Conservation (phyloP, 2,329 filamentous ascomycete genomes). For the Podosphaera leucotricha region DNA sequence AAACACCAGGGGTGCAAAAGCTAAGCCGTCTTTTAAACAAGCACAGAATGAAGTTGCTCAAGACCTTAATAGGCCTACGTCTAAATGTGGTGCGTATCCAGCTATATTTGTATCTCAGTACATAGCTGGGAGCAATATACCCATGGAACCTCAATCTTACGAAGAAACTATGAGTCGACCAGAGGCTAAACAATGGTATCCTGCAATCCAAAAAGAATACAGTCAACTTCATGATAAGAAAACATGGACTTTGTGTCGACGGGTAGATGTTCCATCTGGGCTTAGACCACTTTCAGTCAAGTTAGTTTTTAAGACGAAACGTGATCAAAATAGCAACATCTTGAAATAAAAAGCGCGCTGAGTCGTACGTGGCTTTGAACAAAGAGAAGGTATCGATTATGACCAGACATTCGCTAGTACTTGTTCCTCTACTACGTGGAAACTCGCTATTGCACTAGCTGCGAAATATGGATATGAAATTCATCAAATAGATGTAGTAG, state of each 20-base stretch:
- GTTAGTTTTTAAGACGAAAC: too few species aligned
- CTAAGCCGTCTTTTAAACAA: background rate
- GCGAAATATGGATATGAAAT: too few species aligned
- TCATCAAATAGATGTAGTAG: too few species aligned
- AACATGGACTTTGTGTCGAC: background rate
- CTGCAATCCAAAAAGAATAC: background rate
- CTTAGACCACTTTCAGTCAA: background rate
- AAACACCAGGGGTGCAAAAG: background rate
- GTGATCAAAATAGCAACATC: too few species aligned
- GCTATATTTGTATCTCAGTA: background rate
- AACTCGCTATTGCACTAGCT: too few species aligned
- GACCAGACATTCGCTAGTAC: too few species aligned
- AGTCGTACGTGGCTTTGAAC: too few species aligned
- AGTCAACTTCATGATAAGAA: background rate
- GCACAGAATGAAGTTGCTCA: background rate
- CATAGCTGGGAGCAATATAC: background rate
- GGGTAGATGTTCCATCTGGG: background rate
- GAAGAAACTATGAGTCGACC: background rate
- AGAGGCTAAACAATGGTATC: background rate
- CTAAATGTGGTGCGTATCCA: background rate
- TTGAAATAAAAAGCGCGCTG: too few species aligned
- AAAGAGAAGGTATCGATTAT: too few species aligned
- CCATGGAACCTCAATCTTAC: background rate
- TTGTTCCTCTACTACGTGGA: too few species aligned
- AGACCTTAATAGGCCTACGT: background rate